Base-by-base conservation (phyloP, 1,139 yeast genomes). In the Yamadazyma buinensis region DNA sequence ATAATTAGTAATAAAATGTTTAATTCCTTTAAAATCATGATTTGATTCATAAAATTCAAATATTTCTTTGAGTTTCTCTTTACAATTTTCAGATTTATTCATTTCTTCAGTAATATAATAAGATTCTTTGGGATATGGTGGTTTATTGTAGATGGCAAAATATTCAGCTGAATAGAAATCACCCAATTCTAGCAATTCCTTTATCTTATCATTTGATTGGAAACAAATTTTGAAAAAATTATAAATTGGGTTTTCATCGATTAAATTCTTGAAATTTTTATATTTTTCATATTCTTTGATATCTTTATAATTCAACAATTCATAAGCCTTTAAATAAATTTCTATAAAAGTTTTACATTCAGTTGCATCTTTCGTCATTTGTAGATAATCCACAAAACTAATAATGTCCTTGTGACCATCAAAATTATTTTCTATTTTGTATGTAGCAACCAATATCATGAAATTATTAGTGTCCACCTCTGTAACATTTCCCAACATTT, bases 321-420 rank as follows among this genome's bases (percentile, higher is more conserved):
- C 75, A 36, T 48, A 61, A 1, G 61, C 47, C 35, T 68, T 68
- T 18, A 63, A 40, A 36, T 67, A 68, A 2, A 56, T 31, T 5
- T 44, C 50, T 5, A 62, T 47, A 32, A 61, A 56, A 1, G 51
- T 52, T 22, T 43, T 47, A 29, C 64, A 55, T 15, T 61, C 68
- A 29, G 62, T 54, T 17, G 55, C 43, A 15, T 47, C 48, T 31
- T 50, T 44, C 23, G 55, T 48, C 3, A 60, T 36, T 10, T 44
- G 49, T 19, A 68, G 36, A 40, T 56, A 69, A 29, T 62, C 67
- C 3, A 58, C 41, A 74, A 74, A 69, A 12, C 62, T 44, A 3
- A 57, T 46, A 13, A 45, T 43, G 3, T 54, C 44, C 15, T 57
- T 60, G 24, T 39, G 45, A 12, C 36, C 33, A 1, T 42, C 36